Evolutionary conservation across 1,139 yeast genomes (phyloP).

Genomic region (Hansenula lynferdii): DNA sequence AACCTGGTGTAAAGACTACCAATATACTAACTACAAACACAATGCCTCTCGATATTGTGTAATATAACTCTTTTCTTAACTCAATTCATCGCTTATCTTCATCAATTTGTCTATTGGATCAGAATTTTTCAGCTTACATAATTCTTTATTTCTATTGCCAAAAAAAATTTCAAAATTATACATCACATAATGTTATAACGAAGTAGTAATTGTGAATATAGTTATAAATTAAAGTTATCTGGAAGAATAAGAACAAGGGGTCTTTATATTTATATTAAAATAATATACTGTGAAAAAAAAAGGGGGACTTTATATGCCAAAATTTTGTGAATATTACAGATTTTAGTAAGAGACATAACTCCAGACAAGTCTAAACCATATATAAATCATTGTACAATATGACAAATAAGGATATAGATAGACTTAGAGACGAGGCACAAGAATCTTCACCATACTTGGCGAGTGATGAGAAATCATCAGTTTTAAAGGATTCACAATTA

Average conservation of each 20-base stretch:
- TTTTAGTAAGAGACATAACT: neutral
- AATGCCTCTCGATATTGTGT: no score
- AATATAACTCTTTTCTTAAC: no score
- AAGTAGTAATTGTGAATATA: no score
- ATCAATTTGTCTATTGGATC: neutral
- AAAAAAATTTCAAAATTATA: conserved; percentile 1
- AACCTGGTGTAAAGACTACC: no score
- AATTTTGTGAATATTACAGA: no score
- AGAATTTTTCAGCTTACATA: conserved; percentile 2
- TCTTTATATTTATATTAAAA: no score
- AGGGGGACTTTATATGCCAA: no score
- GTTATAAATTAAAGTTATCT: no score
- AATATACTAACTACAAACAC: no score
- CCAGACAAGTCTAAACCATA: neutral
- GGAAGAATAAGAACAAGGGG: no score
- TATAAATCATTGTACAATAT: neutral
- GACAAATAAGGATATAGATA: conserved; percentile 27
- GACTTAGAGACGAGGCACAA: conserved; percentile 47
- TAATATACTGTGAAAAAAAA: no score
- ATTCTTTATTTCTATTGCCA: neutral
- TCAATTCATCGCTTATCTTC: neutral
- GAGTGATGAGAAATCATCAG: conserved; percentile 54
- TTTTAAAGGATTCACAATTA: conserved; percentile 21
- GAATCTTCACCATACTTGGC: conserved; percentile 60
- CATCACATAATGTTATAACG: neutral